Evolutionary conservation across 1,139 yeast species (phyloP).

Genomic region (Saccharomyces hybrid): DNA sequence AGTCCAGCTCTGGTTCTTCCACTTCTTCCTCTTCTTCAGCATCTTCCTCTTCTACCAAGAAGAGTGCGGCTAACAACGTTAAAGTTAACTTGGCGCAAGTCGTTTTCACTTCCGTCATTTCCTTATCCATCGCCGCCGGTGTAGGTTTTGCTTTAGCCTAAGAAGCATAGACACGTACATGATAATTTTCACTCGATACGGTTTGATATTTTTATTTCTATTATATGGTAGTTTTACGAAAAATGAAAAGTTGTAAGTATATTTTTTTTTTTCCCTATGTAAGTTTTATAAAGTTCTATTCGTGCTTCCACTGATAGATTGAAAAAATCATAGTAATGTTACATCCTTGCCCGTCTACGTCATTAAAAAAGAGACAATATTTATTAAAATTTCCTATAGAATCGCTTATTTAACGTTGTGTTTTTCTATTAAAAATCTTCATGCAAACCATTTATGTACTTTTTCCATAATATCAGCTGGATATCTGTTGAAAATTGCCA

Average conservation of each 20-base stretch:
- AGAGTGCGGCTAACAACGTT: constrained; percentile 24
- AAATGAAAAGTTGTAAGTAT: background rate
- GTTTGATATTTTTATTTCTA: background rate
- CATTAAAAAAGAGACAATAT: background rate
- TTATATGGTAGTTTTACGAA: background rate
- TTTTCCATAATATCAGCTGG: constrained; percentile 56
- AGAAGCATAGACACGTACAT: background rate
- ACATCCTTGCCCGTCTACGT: background rate
- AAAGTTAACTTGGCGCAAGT: constrained; percentile 62
- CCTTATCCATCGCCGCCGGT: constrained; percentile 56
- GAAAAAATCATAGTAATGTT: background rate
- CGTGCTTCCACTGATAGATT: background rate
- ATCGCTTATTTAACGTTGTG: background rate
- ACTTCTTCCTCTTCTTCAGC: constrained; percentile 28
- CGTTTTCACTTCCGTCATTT: constrained; percentile 62
- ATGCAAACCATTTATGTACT: constrained; percentile 55
- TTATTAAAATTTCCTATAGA: background rate
- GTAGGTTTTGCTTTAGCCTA: constrained; percentile 54
- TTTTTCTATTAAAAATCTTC: background rate
- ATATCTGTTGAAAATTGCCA: constrained; percentile 55
- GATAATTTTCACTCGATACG: background rate
- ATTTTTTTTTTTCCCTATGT: background rate
- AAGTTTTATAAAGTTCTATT: background rate
- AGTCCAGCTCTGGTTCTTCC: constrained; percentile 10
- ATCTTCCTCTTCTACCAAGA: constrained; percentile 25